Evolutionary conservation across 345 rosid species (phyloP).

Genomic region (Hypericum perforatum): DNA sequence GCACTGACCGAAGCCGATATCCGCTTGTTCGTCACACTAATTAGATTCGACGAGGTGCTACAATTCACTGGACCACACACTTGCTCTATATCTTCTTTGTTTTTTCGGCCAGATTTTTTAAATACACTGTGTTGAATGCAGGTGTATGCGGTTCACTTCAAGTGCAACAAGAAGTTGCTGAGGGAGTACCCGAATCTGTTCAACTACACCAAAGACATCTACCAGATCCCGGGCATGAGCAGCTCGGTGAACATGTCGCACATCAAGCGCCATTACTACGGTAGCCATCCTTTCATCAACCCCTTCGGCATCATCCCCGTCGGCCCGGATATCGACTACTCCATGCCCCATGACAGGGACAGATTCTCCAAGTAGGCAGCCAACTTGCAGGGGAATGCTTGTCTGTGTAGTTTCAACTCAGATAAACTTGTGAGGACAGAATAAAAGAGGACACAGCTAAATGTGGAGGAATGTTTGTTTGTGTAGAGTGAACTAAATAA

Average conservation of each 20-base stretch:
- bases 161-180: slow-evolving; percentile 68
- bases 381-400: neutral
- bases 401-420: neutral
- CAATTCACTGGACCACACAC: neutral
- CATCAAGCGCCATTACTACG: slow-evolving; percentile 66
- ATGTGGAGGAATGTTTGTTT: no score
- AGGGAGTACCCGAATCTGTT: slow-evolving; percentile 62
- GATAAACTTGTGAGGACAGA: slow-evolving; percentile 35
- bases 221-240: slow-evolving; percentile 46
- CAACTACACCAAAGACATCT: slow-evolving; percentile 60
- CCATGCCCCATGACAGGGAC: slow-evolving; percentile 47
- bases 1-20: slow-evolving; percentile 63
- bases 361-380: slow-evolving; percentile 27
- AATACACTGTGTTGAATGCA: slow-evolving; percentile 3
- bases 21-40: slow-evolving; percentile 67
- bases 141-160: slow-evolving; percentile 73
- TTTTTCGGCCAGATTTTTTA: no score
- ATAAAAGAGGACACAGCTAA: no score
- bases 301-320: slow-evolving; percentile 53
- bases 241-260: slow-evolving; percentile 56
- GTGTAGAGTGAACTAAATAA: no score
- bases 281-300: slow-evolving; percentile 67
- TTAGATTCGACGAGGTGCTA: slow-evolving; percentile 89
- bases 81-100: neutral
- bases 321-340: slow-evolving; percentile 55